phyloP scores from a whole-genome alignment of 345 rosid species.

The Acer yangbiense region DNA sequence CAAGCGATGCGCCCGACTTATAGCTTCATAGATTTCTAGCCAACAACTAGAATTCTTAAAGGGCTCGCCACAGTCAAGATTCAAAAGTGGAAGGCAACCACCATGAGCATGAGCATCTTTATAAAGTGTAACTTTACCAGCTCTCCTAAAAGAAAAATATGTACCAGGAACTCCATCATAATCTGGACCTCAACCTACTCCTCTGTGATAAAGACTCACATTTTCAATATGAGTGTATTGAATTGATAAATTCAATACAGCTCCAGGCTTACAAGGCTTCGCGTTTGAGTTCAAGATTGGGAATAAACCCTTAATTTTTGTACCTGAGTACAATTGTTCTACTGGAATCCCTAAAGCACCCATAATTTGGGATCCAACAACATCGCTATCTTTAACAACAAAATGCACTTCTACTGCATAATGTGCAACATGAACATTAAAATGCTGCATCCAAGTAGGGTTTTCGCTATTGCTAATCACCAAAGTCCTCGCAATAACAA shows the following conservation, averaged over 20 bases:
- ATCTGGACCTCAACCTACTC: slow-evolving; percentile 48
- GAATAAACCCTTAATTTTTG: no score
- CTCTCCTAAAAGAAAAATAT: slow-evolving; percentile 81
- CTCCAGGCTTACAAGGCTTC: slow-evolving; percentile 71
- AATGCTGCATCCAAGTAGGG: no score
- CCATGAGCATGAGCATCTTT: slow-evolving; percentile 85
- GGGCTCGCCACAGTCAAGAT: slow-evolving; percentile 53
- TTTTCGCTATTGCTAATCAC: no score
- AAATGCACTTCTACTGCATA: no score
- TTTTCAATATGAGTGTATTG: slow-evolving; percentile 62
- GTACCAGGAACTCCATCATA: slow-evolving; percentile 75
- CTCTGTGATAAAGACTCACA: slow-evolving; percentile 46
- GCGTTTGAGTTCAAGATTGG: no score
- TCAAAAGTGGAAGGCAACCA: slow-evolving; percentile 53
- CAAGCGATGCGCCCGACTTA: slow-evolving; percentile 76
- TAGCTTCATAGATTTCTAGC: slow-evolving; percentile 74
- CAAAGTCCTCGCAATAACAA: no score
- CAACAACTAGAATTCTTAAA: slow-evolving; percentile 70
- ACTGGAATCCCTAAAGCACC: no score
- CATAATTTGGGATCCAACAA: no score
- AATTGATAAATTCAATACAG: slow-evolving; percentile 69
- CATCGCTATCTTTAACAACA: no score
- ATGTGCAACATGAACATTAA: no score
- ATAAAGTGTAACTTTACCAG: slow-evolving; percentile 80
- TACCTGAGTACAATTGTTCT: no score